These are phyloP conservation scores for Trametes gibbosa DNA, from an alignment of 768 basidiomycete species.

Conservation along the genomic window DNA sequence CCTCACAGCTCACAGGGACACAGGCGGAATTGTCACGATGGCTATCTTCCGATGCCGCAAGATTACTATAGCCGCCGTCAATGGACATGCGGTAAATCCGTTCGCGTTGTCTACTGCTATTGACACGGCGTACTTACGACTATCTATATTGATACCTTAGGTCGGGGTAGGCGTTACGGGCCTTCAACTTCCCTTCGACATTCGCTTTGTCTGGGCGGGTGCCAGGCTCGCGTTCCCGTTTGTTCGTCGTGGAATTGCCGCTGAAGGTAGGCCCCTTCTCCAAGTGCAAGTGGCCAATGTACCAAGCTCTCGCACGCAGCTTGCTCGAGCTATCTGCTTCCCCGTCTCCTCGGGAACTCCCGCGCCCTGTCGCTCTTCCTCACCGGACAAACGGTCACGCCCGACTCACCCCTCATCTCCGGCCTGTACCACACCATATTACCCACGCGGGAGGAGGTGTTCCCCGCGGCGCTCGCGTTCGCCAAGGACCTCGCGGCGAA, in stretches of 20 bases:
- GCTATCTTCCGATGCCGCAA: constrained; percentile 53
- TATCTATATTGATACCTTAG: constrained; percentile 19
- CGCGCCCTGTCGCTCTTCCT: constrained; percentile 51
- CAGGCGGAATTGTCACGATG: constrained; percentile 45
- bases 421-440: constrained; percentile 48
- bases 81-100: constrained; percentile 44
- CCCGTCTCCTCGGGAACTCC: constrained; percentile 51
- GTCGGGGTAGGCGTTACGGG: constrained; percentile 51
- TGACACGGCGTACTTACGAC: background rate
- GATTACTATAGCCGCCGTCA: constrained; percentile 50
- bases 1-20: constrained; percentile 44
- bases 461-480: constrained; percentile 49
- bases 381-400: constrained; percentile 42
- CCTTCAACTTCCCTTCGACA: constrained; percentile 50
- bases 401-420: constrained; percentile 42
- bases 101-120: background rate
- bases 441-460: constrained; percentile 48
- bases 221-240: constrained; percentile 51
- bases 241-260: constrained; percentile 45
- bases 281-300: background rate
- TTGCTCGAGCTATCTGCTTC: constrained; percentile 48
- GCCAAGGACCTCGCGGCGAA: constrained; percentile 50
- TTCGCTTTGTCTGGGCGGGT: constrained; percentile 51
- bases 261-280: constrained; percentile 40
- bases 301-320: constrained; percentile 21